phyloP scores from a whole-genome alignment of 148 eudicot genomes.

The Pharnaceum exiguum region DNA sequence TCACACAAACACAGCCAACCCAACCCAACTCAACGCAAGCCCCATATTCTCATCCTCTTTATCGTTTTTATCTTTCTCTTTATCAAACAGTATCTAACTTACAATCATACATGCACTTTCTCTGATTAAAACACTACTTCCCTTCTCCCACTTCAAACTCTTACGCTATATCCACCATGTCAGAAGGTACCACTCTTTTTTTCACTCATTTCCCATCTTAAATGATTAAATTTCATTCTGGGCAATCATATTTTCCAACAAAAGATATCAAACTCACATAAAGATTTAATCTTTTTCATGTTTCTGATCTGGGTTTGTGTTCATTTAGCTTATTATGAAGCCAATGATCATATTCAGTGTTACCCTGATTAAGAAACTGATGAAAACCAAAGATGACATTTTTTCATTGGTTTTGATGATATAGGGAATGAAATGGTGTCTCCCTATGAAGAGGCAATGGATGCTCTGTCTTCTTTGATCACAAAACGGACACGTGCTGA shows the following conservation, averaged over 20 bases:
- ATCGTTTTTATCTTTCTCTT: background rate
- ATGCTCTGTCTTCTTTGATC: slow-evolving; percentile 73
- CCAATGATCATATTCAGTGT: background rate
- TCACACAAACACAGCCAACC: slow-evolving; percentile 6
- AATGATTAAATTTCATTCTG: background rate
- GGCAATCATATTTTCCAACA: background rate
- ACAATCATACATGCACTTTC: background rate
- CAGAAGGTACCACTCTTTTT: slow-evolving; percentile 20
- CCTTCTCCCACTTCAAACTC: background rate
- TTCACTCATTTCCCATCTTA: background rate
- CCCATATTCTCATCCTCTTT: background rate
- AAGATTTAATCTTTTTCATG: slow-evolving; percentile 1
- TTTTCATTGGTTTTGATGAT: slow-evolving; percentile 8
- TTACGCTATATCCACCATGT: slow-evolving; percentile 17
- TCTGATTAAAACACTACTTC: background rate
- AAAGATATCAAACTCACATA: background rate
- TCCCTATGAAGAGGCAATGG: slow-evolving; percentile 76
- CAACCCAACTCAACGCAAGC: too few species aligned
- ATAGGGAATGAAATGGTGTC: slow-evolving; percentile 36
- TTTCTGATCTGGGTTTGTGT: background rate
- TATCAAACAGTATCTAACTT: background rate
- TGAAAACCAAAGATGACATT: background rate
- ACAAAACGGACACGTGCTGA: slow-evolving; percentile 77
- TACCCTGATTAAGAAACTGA: background rate
- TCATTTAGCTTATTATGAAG: background rate